Conservation (phyloP, 495 filamentous ascomycete genomes). For the Entonaema liquescens region DNA sequence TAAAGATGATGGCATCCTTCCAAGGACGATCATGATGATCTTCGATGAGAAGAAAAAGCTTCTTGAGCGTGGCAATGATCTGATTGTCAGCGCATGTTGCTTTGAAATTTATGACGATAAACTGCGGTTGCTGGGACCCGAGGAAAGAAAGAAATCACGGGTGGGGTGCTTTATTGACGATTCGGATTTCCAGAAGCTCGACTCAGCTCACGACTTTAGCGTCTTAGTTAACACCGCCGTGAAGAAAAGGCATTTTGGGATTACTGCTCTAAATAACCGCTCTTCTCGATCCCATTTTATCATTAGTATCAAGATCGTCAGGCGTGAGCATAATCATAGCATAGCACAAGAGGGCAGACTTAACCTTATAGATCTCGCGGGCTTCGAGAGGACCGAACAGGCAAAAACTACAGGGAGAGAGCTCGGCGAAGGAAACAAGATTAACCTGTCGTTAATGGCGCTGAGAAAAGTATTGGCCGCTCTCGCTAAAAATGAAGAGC, state of each 20-base stretch:
- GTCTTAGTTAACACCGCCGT: slow-evolving; percentile 23
- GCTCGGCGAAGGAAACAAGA: slow-evolving; percentile 41
- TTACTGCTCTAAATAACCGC: slow-evolving; percentile 65
- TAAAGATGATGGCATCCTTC: slow-evolving; percentile 97
- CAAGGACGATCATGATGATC: slow-evolving; percentile 86
- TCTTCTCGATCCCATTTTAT: slow-evolving; percentile 61
- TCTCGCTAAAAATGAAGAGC: slow-evolving; percentile 77
- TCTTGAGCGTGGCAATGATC: slow-evolving; percentile 86
- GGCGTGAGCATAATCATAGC: slow-evolving; percentile 64
- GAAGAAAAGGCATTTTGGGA: slow-evolving; percentile 61
- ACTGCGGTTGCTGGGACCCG: slow-evolving; percentile 82
- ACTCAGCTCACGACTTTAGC: slow-evolving; percentile 22
- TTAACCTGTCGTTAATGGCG: slow-evolving; percentile 56
- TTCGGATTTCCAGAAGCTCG: neutral
- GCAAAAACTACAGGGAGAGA: slow-evolving; percentile 66
- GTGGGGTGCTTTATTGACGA: neutral
- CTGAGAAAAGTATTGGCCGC: slow-evolving; percentile 56
- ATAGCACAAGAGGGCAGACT: slow-evolving; percentile 69
- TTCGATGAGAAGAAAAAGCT: slow-evolving; percentile 81
- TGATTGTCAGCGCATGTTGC: slow-evolving; percentile 89
- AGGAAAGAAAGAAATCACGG: slow-evolving; percentile 70
- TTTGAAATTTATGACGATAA: slow-evolving; percentile 97
- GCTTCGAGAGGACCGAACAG: slow-evolving; percentile 73
- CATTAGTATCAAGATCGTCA: slow-evolving; percentile 52
- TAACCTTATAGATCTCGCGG: slow-evolving; percentile 59